Conservation (phyloP, 2,329 filamentous ascomycete genomes). For the Scopulariopsis brevicaulis region DNA sequence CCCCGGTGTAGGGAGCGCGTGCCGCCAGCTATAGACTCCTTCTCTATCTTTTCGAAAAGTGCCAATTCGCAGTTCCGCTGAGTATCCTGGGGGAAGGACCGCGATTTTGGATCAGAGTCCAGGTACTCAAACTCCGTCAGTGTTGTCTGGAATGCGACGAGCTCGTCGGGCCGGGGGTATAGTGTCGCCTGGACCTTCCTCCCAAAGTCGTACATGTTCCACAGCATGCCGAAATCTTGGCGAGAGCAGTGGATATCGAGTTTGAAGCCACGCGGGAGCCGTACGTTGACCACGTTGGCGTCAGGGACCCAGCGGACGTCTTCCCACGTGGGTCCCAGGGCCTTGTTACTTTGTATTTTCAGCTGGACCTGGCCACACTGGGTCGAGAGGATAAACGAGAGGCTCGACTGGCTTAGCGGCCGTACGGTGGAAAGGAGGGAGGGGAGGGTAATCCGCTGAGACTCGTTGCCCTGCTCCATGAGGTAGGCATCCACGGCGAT, state of each 20-base stretch:
- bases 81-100: constrained; percentile 65
- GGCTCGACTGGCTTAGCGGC: constrained; percentile 53
- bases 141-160: constrained; percentile 54
- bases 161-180: constrained; percentile 58
- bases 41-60: constrained; percentile 61
- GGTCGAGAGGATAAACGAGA: constrained; percentile 65
- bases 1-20: constrained; percentile 65
- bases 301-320: constrained; percentile 71
- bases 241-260: constrained; percentile 61
- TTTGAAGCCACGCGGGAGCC: constrained; percentile 64
- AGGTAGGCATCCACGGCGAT: constrained; percentile 65
- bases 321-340: constrained; percentile 63
- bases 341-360: constrained; percentile 57
- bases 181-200: constrained; percentile 63
- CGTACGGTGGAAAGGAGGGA: constrained; percentile 69
- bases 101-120: constrained; percentile 57
- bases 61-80: constrained; percentile 60
- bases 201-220: constrained; percentile 78
- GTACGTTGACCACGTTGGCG: constrained; percentile 52
- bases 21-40: constrained; percentile 61
- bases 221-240: constrained; percentile 67
- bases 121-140: constrained; percentile 72
- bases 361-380: constrained; percentile 71
- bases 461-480: constrained; percentile 59
- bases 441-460: constrained; percentile 57